phyloP scores from a whole-genome alignment of 2,329 filamentous ascomycete genomes.

The Calonectria crousiana region DNA sequence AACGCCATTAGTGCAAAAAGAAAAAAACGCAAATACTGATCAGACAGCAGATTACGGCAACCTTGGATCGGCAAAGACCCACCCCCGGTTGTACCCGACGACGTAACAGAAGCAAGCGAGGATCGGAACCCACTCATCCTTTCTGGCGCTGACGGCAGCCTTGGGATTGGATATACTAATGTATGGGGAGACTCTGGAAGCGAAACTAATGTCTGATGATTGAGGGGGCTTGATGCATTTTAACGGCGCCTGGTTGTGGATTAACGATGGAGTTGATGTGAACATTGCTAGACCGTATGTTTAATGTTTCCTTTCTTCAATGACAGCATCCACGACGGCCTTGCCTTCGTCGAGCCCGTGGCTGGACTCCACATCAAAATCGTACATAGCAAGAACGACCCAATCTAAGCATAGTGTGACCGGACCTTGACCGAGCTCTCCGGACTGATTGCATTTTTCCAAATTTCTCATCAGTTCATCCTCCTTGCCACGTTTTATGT shows the following conservation, averaged over 20 bases:
- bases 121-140: slow-evolving; percentile 45
- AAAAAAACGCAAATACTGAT: slow-evolving; percentile 27
- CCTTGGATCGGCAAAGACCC: slow-evolving; percentile 76
- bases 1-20: neutral
- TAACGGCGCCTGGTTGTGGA: slow-evolving; percentile 24
- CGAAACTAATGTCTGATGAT: slow-evolving; percentile 37
- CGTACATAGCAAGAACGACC: slow-evolving; percentile 19
- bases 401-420: neutral
- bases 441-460: neutral
- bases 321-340: neutral
- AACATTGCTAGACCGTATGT: slow-evolving; percentile 27
- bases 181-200: slow-evolving; percentile 50
- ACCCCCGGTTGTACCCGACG: slow-evolving; percentile 53
- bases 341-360: slow-evolving; percentile 4
- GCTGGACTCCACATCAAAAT: neutral
- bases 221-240: slow-evolving; percentile 20
- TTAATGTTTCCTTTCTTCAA: slow-evolving; percentile 10
- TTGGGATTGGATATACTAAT: slow-evolving; percentile 55
- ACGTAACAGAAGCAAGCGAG: slow-evolving; percentile 44
- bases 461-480: neutral
- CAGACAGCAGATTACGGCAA: slow-evolving; percentile 68
- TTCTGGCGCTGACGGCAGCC: slow-evolving; percentile 50
- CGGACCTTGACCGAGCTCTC: neutral
- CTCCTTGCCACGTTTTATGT: neutral
- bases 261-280: slow-evolving; percentile 20